These are phyloP conservation scores for Camelina hispida DNA, from an alignment of 345 rosid species.

Conservation along the genomic window DNA sequence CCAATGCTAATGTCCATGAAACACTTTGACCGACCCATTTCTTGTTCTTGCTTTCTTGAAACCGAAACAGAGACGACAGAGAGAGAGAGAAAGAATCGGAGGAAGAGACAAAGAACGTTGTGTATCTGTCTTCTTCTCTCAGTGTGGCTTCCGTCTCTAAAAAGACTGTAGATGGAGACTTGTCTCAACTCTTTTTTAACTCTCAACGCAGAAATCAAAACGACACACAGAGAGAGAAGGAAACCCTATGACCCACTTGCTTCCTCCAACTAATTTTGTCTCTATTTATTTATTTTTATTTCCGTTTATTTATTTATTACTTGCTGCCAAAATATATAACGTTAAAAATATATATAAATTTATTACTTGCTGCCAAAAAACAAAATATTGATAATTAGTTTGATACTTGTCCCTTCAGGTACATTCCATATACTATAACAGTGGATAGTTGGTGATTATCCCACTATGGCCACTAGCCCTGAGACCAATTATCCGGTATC, in stretches of 20 bases:
- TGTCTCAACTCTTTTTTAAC: neutral
- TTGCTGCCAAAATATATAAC: neutral
- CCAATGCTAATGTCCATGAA: slow-evolving; percentile 89
- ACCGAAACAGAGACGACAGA: slow-evolving; percentile 10
- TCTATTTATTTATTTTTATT: neutral
- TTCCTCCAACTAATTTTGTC: slow-evolving; percentile 34
- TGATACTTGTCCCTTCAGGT: slow-evolving; percentile 22
- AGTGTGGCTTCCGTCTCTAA: slow-evolving; percentile 25
- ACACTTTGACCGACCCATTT: slow-evolving; percentile 72
- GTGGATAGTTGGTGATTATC: slow-evolving; percentile 13
- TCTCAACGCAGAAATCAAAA: slow-evolving; percentile 35
- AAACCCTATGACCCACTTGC: slow-evolving; percentile 49
- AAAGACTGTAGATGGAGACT: slow-evolving; percentile 24
- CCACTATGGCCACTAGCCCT: slow-evolving; percentile 37
- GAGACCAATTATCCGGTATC: too few species aligned
- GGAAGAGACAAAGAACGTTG: slow-evolving; percentile 29
- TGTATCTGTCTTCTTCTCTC: neutral
- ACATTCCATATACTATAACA: slow-evolving; percentile 7
- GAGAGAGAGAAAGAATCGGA: neutral
- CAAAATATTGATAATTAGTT: neutral
- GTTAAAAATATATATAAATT: neutral
- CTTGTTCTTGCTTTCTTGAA: slow-evolving; percentile 17
- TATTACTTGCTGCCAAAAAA: neutral
- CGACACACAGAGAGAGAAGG: slow-evolving; percentile 20
- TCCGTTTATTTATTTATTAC: neutral